These are phyloP conservation scores for Thelephora terrestris DNA, from an alignment of 1,284 basidiomycete genomes.

Conservation along the genomic window DNA sequence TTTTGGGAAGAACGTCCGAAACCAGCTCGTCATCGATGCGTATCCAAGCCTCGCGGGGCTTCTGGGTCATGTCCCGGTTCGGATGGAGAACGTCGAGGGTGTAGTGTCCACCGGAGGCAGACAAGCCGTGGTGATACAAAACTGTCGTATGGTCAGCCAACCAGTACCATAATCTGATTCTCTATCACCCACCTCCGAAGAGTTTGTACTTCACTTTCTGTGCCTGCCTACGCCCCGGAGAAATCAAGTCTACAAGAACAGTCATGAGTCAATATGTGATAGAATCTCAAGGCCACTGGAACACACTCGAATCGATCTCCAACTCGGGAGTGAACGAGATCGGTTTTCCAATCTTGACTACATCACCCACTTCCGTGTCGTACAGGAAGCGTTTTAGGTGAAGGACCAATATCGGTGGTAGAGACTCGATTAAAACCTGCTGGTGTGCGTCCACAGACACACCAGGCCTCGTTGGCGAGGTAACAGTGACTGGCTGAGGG, in stretches of 20 bases:
- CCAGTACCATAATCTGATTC: neutral
- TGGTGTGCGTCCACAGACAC: constrained; percentile 75
- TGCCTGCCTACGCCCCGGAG: constrained; percentile 38
- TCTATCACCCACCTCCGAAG: constrained; percentile 64
- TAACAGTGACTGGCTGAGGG: constrained; percentile 76
- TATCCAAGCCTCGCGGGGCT: constrained; percentile 65
- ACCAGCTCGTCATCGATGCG: constrained; percentile 90
- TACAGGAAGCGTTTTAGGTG: constrained; percentile 94
- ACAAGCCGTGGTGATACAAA: constrained; percentile 89
- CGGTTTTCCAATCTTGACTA: constrained; percentile 81
- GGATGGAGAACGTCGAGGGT: constrained; percentile 87
- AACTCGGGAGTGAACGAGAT: constrained; percentile 74
- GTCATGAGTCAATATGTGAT: neutral
- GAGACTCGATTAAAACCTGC: constrained; percentile 77
- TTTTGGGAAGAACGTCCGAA: constrained; percentile 66
- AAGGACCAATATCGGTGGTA: constrained; percentile 82
- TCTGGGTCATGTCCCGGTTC: constrained; percentile 41
- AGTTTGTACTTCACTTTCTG: constrained; percentile 65
- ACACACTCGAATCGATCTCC: constrained; percentile 60
- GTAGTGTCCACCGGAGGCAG: constrained; percentile 92
- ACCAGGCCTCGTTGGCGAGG: constrained; percentile 46
- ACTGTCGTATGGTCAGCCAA: constrained; percentile 31
- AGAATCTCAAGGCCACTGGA: neutral
- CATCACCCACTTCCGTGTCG: constrained; percentile 69
- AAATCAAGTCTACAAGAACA: constrained; percentile 48